A percentile compares a stretch with the other conserved stretches of the same genome.
Conservation (phyloP, 2,329 filamentous ascomycete species). For the Penicillium sclerotiorum region DNA sequence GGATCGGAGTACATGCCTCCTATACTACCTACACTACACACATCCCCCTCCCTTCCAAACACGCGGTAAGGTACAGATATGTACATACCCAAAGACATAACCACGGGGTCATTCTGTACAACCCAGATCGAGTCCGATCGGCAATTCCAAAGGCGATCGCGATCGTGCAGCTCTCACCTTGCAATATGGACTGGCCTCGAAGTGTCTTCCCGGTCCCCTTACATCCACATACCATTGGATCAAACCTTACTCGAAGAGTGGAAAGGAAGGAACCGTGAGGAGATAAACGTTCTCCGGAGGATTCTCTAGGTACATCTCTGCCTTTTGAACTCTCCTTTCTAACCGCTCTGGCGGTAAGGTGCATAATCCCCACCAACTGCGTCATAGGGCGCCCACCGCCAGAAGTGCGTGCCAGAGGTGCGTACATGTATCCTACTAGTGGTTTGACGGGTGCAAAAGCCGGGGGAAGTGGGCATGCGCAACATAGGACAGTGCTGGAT, state of each 20-base stretch:
- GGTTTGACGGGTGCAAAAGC: conserved; percentile 21
- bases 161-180: conserved; percentile 22
- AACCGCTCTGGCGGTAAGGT: conserved; percentile 8
- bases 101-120: background rate
- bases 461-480: background rate
- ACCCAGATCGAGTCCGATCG: conserved; percentile 21
- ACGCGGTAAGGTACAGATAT: background rate
- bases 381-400: conserved; percentile 21
- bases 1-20: conserved; percentile 7
- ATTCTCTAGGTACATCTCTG: too few species aligned
- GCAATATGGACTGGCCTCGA: conserved; percentile 13
- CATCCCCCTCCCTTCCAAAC: background rate
- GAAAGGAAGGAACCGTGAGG: too few species aligned
- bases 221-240: conserved; percentile 21
- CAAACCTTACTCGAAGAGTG: too few species aligned
- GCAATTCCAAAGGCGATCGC: conserved; percentile 13
- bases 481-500: background rate
- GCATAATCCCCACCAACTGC: conserved; percentile 20
- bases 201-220: conserved; percentile 20
- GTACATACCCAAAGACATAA: background rate
- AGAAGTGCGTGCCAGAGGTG: background rate
- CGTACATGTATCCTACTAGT: conserved; percentile 3
- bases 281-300: too few species aligned
- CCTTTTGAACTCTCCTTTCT: background rate
- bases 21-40: background rate